These are phyloP conservation scores for Wickerhamiella kurtzmanii DNA, from an alignment of 805 yeast genomes.

Conservation along the genomic window DNA sequence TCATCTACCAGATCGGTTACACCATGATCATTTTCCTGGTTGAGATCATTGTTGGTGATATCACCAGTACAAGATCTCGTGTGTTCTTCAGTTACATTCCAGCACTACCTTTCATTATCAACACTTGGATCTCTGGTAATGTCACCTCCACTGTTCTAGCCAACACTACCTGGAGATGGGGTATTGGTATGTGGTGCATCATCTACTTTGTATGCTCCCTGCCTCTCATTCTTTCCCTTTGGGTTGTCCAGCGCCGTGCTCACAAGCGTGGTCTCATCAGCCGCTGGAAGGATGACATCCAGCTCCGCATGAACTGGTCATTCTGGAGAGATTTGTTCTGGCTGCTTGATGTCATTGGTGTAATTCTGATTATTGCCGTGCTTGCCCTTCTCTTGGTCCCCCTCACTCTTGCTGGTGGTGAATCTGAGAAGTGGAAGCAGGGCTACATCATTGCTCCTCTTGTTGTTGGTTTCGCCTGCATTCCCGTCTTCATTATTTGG, in stretches of 20 bases:
- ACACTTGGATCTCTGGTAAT: constrained; percentile 65
- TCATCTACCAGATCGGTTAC: constrained; percentile 42
- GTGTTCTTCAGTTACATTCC: constrained; percentile 51
- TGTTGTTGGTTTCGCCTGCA: constrained; percentile 47
- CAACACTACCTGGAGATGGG: constrained; percentile 47
- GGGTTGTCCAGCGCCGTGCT: constrained; percentile 46
- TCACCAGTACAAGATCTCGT: constrained; percentile 60
- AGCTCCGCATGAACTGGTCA: constrained; percentile 26
- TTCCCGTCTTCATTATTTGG: constrained; percentile 50
- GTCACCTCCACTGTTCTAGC: constrained; percentile 25
- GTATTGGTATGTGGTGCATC: constrained; percentile 69
- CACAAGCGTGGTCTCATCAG: constrained; percentile 36
- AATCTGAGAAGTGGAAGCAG: constrained; percentile 38
- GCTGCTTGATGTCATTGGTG: constrained; percentile 54
- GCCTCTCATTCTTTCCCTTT: constrained; percentile 42
- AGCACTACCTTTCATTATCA: constrained; percentile 58
- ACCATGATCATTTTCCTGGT: constrained; percentile 48
- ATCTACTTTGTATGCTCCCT: constrained; percentile 52
- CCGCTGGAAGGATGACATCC: constrained; percentile 30
- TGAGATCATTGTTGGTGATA: constrained; percentile 49
- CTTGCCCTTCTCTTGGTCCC: constrained; percentile 60
- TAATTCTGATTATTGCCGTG: constrained; percentile 39
- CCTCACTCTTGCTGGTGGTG: constrained; percentile 63
- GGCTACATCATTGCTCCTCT: constrained; percentile 56
- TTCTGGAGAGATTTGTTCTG: constrained; percentile 31